Percentiles rank a stretch among this genome's conserved stretches.
Evolutionary conservation across 2,329 filamentous ascomycete species (phyloP).

Genomic region (Hymenoscyphus fraxineus): DNA sequence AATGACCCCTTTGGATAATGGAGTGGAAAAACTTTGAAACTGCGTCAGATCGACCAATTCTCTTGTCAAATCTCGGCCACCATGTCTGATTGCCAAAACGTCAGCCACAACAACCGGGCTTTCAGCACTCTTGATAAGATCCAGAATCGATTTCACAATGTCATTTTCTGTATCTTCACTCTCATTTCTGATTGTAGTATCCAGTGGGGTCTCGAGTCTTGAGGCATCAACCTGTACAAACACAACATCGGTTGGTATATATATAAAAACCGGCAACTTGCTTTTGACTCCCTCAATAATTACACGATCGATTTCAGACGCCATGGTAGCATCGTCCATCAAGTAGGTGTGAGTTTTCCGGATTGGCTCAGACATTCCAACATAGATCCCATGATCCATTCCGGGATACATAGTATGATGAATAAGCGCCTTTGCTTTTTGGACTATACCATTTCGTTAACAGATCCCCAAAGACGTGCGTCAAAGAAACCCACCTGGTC

Average conservation of each 20-base stretch:
- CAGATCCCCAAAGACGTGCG: background rate
- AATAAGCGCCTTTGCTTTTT: constrained; percentile 42
- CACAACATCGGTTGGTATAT: constrained; percentile 53
- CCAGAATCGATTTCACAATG: constrained; percentile 37
- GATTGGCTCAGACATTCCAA: constrained; percentile 42
- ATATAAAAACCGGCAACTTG: constrained; percentile 54
- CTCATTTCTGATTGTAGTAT: constrained; percentile 25
- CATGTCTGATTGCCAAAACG: constrained; percentile 39
- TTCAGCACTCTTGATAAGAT: constrained; percentile 43
- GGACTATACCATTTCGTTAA: constrained; percentile 30
- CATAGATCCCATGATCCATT: constrained; percentile 52
- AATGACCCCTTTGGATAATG: constrained; percentile 48
- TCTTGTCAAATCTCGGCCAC: constrained; percentile 28
- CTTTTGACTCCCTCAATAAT: constrained; percentile 49
- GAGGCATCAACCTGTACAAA: constrained; percentile 34
- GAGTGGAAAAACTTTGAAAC: constrained; percentile 46
- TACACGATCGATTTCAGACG: constrained; percentile 49
- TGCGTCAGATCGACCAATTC: constrained; percentile 41
- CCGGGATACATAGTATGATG: constrained; percentile 57
- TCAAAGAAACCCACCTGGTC: constrained; percentile 18
- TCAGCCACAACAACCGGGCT: constrained; percentile 51
- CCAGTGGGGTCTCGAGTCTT: constrained; percentile 31
- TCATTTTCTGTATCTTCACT: constrained; percentile 27
- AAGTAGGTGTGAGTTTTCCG: constrained; percentile 32
- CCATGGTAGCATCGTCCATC: constrained; percentile 59